Base-by-base conservation (phyloP, 768 basidiomycete genomes). In the Fistulinella prunicolor region DNA sequence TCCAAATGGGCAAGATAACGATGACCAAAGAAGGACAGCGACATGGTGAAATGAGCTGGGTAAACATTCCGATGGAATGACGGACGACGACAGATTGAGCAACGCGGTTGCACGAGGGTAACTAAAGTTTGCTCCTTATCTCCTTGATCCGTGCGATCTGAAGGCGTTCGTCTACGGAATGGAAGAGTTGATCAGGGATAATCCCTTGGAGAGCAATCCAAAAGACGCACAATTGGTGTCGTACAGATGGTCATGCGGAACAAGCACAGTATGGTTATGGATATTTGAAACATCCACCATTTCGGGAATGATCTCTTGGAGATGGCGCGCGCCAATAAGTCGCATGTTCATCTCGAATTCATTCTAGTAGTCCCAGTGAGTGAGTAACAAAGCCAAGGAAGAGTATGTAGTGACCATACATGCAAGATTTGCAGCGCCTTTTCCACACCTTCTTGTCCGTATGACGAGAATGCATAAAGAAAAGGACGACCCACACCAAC, bases 301-400 rank as follows among this genome's bases (percentile, higher is more conserved):
- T 37, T 82, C 80, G 0, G 88, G 89, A 1, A 83, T 81, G 47
- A 98, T 72, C 28, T 97, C 91, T 44, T 76, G 77, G 37, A 98
- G 65, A 0, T 79, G 86, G 4, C 76, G 81, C 1, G 94, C 94
- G 7, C 95, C 95, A 23, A 99, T 69, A 2, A 98, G 74, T 14
- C 94, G 85, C 80, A 97, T 79, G 69, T 95, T 94, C 95, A 98
- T 97, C 73, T 94, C 91, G 58, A 99, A 92, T 67, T 99, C 95
- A 57, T 94, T 91, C 92, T 97, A 61, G 9, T 7, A 23, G 21
- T 26, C 6, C 13, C 36, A 20, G n/a, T n/a, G n/a, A n/a, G n/a
- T 57, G 12, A 53, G 37, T 17, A 34, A 21, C 13, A 19, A 42
- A 38, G 14, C 12, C 10, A 39, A 10, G 9, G 29, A 34, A 22